Conservation (phyloP, 1,284 basidiomycete species). For the Cystobasidium sp. region DNA sequence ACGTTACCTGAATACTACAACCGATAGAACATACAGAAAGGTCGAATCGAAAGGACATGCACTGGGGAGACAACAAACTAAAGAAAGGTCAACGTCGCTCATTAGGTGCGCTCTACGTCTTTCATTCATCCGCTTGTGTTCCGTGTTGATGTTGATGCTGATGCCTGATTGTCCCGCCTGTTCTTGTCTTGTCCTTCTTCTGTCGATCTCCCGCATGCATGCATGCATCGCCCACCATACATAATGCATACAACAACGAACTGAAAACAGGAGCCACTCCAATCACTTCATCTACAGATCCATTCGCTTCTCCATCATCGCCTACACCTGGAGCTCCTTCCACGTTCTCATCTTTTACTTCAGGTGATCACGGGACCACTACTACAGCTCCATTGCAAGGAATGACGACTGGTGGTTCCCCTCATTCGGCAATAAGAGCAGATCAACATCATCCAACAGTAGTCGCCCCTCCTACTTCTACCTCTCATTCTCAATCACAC, state of each 20-base stretch:
- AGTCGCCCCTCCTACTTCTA: slow-evolving; percentile 4
- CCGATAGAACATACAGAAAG: no score
- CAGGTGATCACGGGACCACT: not conserved
- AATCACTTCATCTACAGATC: not conserved
- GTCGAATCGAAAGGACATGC: slow-evolving; percentile 3
- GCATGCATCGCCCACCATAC: no score
- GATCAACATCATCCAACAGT: slow-evolving; percentile 32
- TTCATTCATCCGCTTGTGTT: not conserved
- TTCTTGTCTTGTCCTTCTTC: not conserved
- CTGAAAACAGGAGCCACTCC: not conserved
- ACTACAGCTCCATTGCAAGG: slow-evolving; percentile 1
- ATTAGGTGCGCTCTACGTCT: not conserved
- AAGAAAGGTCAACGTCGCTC: slow-evolving; percentile 26
- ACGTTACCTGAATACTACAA: no score
- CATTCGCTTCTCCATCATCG: not conserved
- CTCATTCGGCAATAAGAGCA: not conserved
- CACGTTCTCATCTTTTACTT: not conserved
- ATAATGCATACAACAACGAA: not conserved
- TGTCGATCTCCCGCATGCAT: not conserved
- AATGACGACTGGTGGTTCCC: not conserved
- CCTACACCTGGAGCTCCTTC: no score
- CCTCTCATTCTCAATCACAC: not conserved
- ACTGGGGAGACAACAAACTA: slow-evolving; percentile 22
- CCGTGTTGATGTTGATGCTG: no score
- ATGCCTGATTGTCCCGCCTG: not conserved